Evolutionary conservation across 257 asterid genomes (phyloP), one percentile per base, ranked within the genome.

Genomic region (Lantana camara): DNA sequence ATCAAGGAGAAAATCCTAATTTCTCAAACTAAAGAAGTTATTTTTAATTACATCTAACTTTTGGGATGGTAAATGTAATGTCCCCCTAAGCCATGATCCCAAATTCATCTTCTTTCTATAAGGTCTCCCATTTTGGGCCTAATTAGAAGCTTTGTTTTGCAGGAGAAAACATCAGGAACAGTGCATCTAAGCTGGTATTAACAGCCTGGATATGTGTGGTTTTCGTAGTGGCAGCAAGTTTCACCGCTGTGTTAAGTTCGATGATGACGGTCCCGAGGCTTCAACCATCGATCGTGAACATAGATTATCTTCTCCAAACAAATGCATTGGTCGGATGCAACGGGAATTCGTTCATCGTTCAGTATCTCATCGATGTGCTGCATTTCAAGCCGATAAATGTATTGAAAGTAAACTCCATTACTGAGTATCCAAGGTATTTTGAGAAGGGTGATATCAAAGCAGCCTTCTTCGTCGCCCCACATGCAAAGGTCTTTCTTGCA

Each of bases 271-370:
- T 79, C 27, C 95, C 83, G 1, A 72, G 82, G 71, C 75, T 80
- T 7, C 77, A 73, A 27, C 89, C 93, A 0, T 60, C 85, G 0
- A 21, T 85, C 38, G 63, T 37, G 29, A 76, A 77, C 55, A 61
- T 82, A 12, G 85, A 78, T 9, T 69, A 61, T 15, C 90, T 89
- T 0, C 51, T 58, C 3, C 59, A 61, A 14, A 73, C 79, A 1
- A 79, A 82, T 61, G 83, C 82, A 16, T 56, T 16, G 0, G 87
- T 89, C 1, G 95, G 90, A 9, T 86, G 90, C 81, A 77, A 80
- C 8, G 66, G 58, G 9, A 77, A 77, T 11, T 82, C 90, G 0
- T 89, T 86, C 68, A 70, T 86, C 0, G 70, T 23, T 10, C 66
- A 49, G 0, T 89, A 75, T 58, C 57, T 89, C 37, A 35, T 21